phyloP scores from a whole-genome alignment of 2,329 filamentous ascomycete genomes.

The Hypoxylon sp. region DNA sequence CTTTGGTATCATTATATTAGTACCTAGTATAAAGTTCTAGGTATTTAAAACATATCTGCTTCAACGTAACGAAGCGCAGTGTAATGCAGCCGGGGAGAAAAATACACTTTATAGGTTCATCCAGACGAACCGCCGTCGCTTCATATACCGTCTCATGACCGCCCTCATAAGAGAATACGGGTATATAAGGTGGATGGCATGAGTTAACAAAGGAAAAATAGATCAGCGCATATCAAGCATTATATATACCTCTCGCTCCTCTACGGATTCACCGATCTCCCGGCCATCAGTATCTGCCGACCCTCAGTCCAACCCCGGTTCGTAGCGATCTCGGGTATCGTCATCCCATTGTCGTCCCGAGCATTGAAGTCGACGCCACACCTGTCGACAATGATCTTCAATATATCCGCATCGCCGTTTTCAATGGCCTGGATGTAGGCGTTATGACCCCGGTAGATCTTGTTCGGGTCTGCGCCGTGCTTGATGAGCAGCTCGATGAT shows the following conservation, averaged over 20 bases:
- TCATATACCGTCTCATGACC: constrained; percentile 8
- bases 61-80: background rate
- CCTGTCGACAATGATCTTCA: constrained; percentile 64
- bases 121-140: constrained; percentile 8
- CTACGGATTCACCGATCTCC: constrained; percentile 20
- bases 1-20: too few relatives aligned
- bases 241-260: background rate
- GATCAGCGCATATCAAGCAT: background rate
- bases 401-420: constrained; percentile 67
- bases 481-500: constrained; percentile 72
- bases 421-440: constrained; percentile 74
- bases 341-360: constrained; percentile 65
- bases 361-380: constrained; percentile 64
- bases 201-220: constrained; percentile 15
- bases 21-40: too few relatives aligned
- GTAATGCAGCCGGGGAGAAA: background rate
- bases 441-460: constrained; percentile 74
- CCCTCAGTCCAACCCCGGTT: constrained; percentile 70
- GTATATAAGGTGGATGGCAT: constrained; percentile 3
- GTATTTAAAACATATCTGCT: constrained; percentile 3
- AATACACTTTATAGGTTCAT: constrained; percentile 5
- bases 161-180: constrained; percentile 7
- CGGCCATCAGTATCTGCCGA: constrained; percentile 57
- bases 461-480: constrained; percentile 75
- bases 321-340: constrained; percentile 68